Evolutionary conservation across 768 basidiomycete genomes (phyloP), one percentile per base, ranked within the genome.

Genomic region (Russula virescens): DNA sequence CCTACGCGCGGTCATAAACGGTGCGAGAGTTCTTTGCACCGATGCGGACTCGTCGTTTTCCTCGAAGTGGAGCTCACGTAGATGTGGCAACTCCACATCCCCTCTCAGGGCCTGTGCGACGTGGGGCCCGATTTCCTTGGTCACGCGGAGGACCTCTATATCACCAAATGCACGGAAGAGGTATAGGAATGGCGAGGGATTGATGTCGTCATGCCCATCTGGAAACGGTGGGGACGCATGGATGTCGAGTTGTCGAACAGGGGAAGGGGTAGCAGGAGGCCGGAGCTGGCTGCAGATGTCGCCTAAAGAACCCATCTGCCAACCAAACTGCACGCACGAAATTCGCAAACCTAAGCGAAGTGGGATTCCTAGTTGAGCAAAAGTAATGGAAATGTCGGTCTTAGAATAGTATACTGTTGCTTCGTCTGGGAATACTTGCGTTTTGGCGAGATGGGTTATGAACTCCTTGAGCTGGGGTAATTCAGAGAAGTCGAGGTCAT

Each of bases 171-270:
- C 16, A 18, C 38, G 52, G 35, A 53, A 25, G 35, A 53, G 16
- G 14, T 53, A n/a, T n/a, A 23, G 23, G 38, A 53, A 40, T 19
- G 5, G 16, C 2, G 46, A 18, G 45, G 16, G 23, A 16, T 55
- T 47, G 16, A 55, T 42, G 16, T 61, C 47, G 18, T 43, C 53
- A 8, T 48, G 21, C 23, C 7, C 53, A n/a, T 26, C 35, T 43
- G 28, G 47, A n/a, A 55, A 55, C 26, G 47, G 25, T 38, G 52
- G 18, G 35, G 38, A 48, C 14, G 40, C 21, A n/a, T 35, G n/a
- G 38, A 61, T 49, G 35, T 40, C 52, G 11, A 53, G 52, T 53
- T 53, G 52, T 18, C 35, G 52, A 9, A 53, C 35, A 26, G 49
- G 3, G 49, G 52, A 53, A 38, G 23, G 23, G 23, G 23, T 38